Base-by-base conservation (phyloP, 345 rosid species). In the Eutrema japonicum region DNA sequence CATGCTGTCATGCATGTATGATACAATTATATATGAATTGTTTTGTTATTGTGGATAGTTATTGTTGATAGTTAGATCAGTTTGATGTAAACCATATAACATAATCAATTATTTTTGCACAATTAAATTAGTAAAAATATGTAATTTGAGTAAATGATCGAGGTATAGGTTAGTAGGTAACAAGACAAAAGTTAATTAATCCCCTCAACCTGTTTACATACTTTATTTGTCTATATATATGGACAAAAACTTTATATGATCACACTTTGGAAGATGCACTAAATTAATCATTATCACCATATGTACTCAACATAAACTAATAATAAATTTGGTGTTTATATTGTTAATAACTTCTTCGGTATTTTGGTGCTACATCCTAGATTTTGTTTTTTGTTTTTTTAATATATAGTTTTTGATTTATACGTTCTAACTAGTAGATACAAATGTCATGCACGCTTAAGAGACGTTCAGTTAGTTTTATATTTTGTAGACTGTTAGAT, bases 151-250 rank as follows among this genome's bases (percentile, higher is more conserved):
- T 72, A 64, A 64, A 64, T 64, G n/a, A n/a, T n/a, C n/a, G 69
- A 56, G 16, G 71, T n/a, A n/a, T 66, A 52, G 64, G 76, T 40
- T 52, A 53, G 70, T 72, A 66, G 71, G 77, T 73, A 64, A 50
- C 59, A 56, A 37, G 66, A 64, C 35, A 36, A 46, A 55, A 66
- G 57, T 64, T 55, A 64, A 45, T 46, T 55, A 64, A 45, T 46
- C 33, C 49, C 36, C 29, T 65, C 77, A 64, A 55, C 71, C 71
- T 73, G 59, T 65, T 46, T 36, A 10, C 77, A 36, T 63, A 57
- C 72, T 68, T 36, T 37, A 3, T 57, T 0, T 41, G 2, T 33
- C 33, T 60, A 48, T 30, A 16, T 50, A 35, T 45, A 36, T 64
- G 26, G 64, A 36, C 62, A 72, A 35, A 52, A 63, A 52, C 32